Evolutionary conservation across 2,329 filamentous ascomycete genomes (phyloP).

Genomic region (Epichloe sylvatica): DNA sequence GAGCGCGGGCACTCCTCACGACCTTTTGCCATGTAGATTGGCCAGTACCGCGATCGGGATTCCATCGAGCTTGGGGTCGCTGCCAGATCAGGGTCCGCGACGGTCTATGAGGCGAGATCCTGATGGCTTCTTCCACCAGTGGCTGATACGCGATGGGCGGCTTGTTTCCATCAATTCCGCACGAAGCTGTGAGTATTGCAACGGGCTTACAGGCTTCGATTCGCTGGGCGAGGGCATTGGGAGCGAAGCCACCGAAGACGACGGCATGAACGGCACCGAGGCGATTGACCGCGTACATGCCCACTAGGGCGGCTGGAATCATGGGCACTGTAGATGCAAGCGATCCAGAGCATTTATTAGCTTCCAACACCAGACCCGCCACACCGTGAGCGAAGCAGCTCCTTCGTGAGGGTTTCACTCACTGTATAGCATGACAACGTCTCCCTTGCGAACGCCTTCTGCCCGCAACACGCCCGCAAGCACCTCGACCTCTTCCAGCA

Average conservation of each 20-base stretch:
- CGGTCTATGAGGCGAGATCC: constrained; percentile 56
- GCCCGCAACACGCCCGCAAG: constrained; percentile 71
- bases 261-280: constrained; percentile 82
- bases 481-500: constrained; percentile 68
- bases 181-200: constrained; percentile 75
- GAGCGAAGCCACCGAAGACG: constrained; percentile 85
- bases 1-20: constrained; percentile 53
- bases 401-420: constrained; percentile 16
- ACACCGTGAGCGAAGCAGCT: background rate
- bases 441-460: constrained; percentile 67
- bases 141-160: constrained; percentile 64
- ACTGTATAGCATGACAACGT: constrained; percentile 87
- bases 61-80: constrained; percentile 62
- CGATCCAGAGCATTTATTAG: background rate
- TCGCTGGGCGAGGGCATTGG: constrained; percentile 67
- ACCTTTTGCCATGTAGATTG: constrained; percentile 71
- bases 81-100: constrained; percentile 69
- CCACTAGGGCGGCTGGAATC: constrained; percentile 80
- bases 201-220: constrained; percentile 71
- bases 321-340: constrained; percentile 57
- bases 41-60: constrained; percentile 49
- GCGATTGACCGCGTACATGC: constrained; percentile 66
- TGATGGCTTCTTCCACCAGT: constrained; percentile 61
- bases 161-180: constrained; percentile 78
- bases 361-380: constrained; percentile 4